Evolutionary conservation across 2,329 filamentous ascomycete species (phyloP).

Genomic region (Apiospora koreana): DNA sequence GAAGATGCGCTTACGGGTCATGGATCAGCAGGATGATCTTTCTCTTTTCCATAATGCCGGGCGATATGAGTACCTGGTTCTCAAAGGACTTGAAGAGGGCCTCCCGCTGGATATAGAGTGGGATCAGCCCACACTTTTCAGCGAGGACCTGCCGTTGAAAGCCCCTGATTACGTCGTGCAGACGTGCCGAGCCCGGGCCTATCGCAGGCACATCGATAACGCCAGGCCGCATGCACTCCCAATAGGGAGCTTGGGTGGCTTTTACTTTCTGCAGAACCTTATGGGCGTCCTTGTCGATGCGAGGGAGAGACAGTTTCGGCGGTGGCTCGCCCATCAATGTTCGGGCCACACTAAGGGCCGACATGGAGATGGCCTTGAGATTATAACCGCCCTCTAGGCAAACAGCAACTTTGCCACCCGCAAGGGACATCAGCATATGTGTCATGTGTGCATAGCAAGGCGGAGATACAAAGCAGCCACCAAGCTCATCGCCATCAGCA

Average conservation of each 20-base stretch:
- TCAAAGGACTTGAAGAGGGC: constrained; percentile 75
- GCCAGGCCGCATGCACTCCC: constrained; percentile 82
- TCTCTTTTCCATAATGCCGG: constrained; percentile 63
- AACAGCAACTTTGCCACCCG: constrained; percentile 84
- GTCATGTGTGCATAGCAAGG: constrained; percentile 97
- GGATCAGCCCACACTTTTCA: constrained; percentile 74
- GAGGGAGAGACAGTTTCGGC: constrained; percentile 56
- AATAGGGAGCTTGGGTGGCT: constrained; percentile 68
- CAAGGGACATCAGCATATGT: constrained; percentile 96
- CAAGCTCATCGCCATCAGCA: constrained; percentile 88
- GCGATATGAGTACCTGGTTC: constrained; percentile 82
- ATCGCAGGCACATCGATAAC: constrained; percentile 56
- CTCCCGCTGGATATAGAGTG: constrained; percentile 76
- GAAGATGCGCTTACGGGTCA: constrained; percentile 66
- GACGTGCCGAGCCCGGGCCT: constrained; percentile 57
- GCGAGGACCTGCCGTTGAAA: constrained; percentile 74
- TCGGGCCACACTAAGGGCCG: constrained; percentile 84
- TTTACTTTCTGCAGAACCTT: constrained; percentile 60
- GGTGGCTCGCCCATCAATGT: constrained; percentile 97
- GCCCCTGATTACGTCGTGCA: constrained; percentile 78
- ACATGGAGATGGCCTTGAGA: constrained; percentile 86
- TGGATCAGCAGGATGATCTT: constrained; percentile 86
- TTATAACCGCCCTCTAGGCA: constrained; percentile 98
- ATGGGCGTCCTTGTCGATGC: constrained; percentile 58
- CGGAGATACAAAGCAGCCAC: constrained; percentile 89